A percentile compares a stretch with the other conserved stretches of the same genome.
Evolutionary conservation across 495 filamentous ascomycete species (phyloP).

Genomic region (Hyphodiscus hymeniophilus): DNA sequence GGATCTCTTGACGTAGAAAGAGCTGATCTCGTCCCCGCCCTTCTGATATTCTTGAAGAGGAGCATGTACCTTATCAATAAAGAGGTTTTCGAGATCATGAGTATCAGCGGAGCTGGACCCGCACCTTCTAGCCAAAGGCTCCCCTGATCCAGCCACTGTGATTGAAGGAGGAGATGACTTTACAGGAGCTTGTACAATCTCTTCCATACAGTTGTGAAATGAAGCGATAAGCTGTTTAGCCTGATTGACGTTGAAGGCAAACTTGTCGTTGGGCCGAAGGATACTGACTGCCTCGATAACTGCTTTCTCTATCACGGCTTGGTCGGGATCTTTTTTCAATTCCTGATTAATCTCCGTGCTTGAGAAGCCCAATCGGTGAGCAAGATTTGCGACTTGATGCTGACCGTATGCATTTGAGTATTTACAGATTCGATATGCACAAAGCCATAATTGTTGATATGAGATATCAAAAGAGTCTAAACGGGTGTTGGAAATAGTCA

Average conservation of each 20-base stretch:
- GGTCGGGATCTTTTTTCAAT: slow-evolving; percentile 1
- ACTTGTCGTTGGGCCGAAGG: slow-evolving; percentile 7
- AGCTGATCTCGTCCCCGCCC: slow-evolving; percentile 14
- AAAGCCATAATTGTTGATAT: slow-evolving; percentile 15
- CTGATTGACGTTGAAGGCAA: slow-evolving; percentile 8
- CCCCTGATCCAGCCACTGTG: slow-evolving; percentile 4
- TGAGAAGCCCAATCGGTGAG: slow-evolving; percentile 9
- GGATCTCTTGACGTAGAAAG: slow-evolving; percentile 14
- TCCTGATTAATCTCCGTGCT: slow-evolving; percentile 4
- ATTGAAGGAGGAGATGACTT: slow-evolving; percentile 2
- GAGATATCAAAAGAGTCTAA: slow-evolving; percentile 8
- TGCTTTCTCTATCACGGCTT: slow-evolving; percentile 4
- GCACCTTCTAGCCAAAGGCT: slow-evolving; percentile 3
- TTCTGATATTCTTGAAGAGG: slow-evolving; percentile 7
- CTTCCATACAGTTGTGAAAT: slow-evolving; percentile 8
- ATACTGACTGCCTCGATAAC: slow-evolving; percentile 1
- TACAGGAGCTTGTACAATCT: neutral
- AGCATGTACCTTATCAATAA: slow-evolving; percentile 12
- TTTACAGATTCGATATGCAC: slow-evolving; percentile 7
- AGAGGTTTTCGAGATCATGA: slow-evolving; percentile 13
- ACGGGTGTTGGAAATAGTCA: neutral
- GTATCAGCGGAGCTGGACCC: slow-evolving; percentile 5
- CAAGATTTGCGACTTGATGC: slow-evolving; percentile 5
- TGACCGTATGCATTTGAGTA: slow-evolving; percentile 1
- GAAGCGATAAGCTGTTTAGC: neutral